phyloP scores from a whole-genome alignment of 768 basidiomycete genomes.

The Lactifluus hygrophoroides region DNA sequence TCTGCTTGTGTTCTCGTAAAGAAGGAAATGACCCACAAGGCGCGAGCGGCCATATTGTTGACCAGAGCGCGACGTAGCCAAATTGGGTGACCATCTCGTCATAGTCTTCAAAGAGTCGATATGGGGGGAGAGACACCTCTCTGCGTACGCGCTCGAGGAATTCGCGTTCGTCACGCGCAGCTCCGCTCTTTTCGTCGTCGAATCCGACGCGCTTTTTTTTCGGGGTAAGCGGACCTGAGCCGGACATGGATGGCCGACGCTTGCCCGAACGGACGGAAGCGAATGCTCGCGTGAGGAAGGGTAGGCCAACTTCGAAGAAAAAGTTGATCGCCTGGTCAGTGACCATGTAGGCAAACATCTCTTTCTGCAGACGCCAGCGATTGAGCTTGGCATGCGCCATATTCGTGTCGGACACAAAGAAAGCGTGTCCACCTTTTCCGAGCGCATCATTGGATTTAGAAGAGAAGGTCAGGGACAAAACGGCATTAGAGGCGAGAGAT shows the following conservation, averaged over 20 bases:
- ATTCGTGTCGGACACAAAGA: conserved; percentile 8
- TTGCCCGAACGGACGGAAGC: conserved; percentile 37
- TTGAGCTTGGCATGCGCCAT: conserved; percentile 50
- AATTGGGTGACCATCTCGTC: conserved; percentile 96
- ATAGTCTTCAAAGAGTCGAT: conserved; percentile 80
- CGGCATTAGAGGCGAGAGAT: conserved; percentile 20
- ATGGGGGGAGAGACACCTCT: conserved; percentile 74
- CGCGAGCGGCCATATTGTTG: conserved; percentile 88
- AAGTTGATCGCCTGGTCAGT: conserved; percentile 81
- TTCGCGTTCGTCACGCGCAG: conserved; percentile 50
- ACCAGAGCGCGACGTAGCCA: conserved; percentile 89
- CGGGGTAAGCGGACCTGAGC: conserved; percentile 18
- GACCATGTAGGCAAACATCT: conserved; percentile 90
- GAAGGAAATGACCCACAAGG: conserved; percentile 40
- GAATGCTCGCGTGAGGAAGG: conserved; percentile 61
- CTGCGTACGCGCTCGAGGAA: conserved; percentile 72
- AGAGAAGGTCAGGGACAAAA: conserved; percentile 14
- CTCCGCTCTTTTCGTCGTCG: conserved; percentile 54
- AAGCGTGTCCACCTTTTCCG: conserved; percentile 12
- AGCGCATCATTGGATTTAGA: conserved; percentile 20
- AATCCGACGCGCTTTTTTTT: conserved; percentile 66
- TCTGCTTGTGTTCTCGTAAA: neutral
- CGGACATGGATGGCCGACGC: conserved; percentile 17
- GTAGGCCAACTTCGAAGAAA: conserved; percentile 72
- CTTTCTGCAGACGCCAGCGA: conserved; percentile 66